Base-by-base conservation (phyloP, 1,139 yeast species). In the Candida sp. region DNA sequence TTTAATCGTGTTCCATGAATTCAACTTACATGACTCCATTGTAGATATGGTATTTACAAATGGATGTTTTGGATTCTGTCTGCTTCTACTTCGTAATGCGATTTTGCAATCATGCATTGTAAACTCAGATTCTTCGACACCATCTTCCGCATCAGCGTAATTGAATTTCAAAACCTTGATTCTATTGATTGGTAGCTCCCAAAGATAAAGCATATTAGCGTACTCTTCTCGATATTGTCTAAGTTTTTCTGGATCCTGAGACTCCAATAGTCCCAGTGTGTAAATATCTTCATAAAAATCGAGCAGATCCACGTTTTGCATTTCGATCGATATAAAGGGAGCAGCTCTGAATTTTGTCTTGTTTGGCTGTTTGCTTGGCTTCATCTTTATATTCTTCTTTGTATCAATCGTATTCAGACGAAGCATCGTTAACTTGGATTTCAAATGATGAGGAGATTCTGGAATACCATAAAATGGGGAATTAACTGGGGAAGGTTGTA, bases 151-250 rank as follows among this genome's bases (percentile, higher is more conserved):
- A 22, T 61, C 60, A 0, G 75, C 69, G 46, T 78, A 77, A 53
- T 87, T 87, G 56, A 85, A 84, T 61, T 90, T 90, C 45, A 89
- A 63, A 5, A 91, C 77, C 55, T 91, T 93, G 30, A 87, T 79
- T 33, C 96, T 66, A 51, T 84, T 81, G 19, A 87, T 75, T 0
- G 90, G 88, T 25, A 90, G 70, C 0, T 93, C 95, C 98, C 98
- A 91, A 35, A 77, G 64, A 54, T 79, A 88, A 22, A 91, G 67
- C 60, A 90, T 75, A n/a, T 84, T 79, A 0, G 97, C 93, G 60
- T 91, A 91, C 48, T 82, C 85, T 29, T 77, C 74, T 36, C 97
- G 66, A 59, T 86, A 87, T 9, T 60, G 54, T 42, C 68, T 64
- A 46, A 79, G 71, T 47, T 74, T 75, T 1, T 59, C 64, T 23